Evolutionary conservation across 495 filamentous ascomycete genomes (phyloP).

Genomic region (Aspergillus avenaceus): DNA sequence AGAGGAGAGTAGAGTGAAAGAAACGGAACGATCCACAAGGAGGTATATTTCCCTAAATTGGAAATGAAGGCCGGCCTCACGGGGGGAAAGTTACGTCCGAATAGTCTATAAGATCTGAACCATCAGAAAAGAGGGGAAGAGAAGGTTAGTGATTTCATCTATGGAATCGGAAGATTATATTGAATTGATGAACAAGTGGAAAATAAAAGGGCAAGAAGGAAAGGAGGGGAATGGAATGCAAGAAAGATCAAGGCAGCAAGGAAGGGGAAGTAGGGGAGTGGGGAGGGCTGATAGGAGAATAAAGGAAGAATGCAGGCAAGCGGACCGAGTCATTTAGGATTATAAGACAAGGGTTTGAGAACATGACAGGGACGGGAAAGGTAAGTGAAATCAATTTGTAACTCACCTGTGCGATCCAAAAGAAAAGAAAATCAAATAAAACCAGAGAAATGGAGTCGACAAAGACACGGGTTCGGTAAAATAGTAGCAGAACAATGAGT

Average conservation of each 20-base stretch:
- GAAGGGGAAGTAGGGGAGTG: constrained; percentile 8
- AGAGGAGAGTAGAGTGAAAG: no score
- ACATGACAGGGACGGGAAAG: constrained; percentile 1
- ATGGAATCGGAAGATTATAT: constrained; percentile 5
- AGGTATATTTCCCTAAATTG: constrained; percentile 11
- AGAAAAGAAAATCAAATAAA: constrained; percentile 6
- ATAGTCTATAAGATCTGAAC: neutral
- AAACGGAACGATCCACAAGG: neutral
- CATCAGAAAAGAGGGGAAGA: neutral
- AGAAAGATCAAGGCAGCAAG: constrained; percentile 13
- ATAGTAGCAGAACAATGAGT: neutral
- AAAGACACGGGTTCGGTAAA: neutral
- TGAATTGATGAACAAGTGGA: neutral
- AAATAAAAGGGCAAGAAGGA: neutral
- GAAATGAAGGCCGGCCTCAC: constrained; percentile 3
- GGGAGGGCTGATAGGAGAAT: constrained; percentile 13
- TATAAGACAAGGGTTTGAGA: neutral
- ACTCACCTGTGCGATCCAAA: neutral
- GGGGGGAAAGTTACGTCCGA: neutral
- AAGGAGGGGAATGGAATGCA: constrained; percentile 10
- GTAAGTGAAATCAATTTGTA: neutral
- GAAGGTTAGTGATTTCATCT: neutral
- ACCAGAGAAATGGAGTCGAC: neutral
- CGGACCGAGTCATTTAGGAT: constrained; percentile 7
- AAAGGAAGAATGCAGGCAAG: constrained; percentile 12